Evolutionary conservation across 257 asterid species (phyloP).

Genomic region (Paraleonurus japonicus): DNA sequence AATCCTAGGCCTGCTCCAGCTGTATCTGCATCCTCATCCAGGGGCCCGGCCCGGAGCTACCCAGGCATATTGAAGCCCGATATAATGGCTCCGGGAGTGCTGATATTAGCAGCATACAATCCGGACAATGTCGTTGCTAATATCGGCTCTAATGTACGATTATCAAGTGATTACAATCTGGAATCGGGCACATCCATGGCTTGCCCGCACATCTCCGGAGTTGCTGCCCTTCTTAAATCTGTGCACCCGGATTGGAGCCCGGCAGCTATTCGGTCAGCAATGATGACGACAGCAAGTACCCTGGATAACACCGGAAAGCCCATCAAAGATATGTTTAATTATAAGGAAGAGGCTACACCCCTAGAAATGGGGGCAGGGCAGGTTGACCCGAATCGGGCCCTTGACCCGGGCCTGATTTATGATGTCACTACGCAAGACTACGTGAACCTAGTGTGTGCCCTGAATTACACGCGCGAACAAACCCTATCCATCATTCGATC

Average conservation of each 20-base stretch:
- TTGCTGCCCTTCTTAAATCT: conserved; percentile 47
- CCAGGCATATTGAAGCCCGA: conserved; percentile 61
- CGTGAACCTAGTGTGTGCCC: conserved; percentile 43
- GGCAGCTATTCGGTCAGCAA: conserved; percentile 50
- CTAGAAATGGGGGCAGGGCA: conserved; percentile 55
- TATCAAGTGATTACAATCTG: conserved; percentile 36
- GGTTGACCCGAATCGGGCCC: conserved; percentile 49
- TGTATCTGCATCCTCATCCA: conserved; percentile 38
- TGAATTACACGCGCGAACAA: conserved; percentile 44
- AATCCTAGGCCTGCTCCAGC: conserved; percentile 50
- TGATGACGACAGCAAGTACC: conserved; percentile 48
- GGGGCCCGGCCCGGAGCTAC: conserved; percentile 53
- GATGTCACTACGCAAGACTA: conserved; percentile 47
- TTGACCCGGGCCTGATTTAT: conserved; percentile 54
- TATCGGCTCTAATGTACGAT: conserved; percentile 24
- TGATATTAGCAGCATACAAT: conserved; percentile 41
- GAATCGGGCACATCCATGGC: conserved; percentile 60
- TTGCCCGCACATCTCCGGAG: conserved; percentile 50
- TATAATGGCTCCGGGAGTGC: conserved; percentile 52
- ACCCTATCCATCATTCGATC: conserved; percentile 35
- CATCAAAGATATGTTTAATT: conserved; percentile 39
- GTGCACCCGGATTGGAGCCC: conserved; percentile 57
- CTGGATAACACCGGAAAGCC: conserved; percentile 35
- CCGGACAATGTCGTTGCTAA: conserved; percentile 20
- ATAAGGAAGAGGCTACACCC: too few species aligned